Evolutionary conservation across 495 filamentous ascomycete species (phyloP).

Genomic region (Penicillium odoratum): DNA sequence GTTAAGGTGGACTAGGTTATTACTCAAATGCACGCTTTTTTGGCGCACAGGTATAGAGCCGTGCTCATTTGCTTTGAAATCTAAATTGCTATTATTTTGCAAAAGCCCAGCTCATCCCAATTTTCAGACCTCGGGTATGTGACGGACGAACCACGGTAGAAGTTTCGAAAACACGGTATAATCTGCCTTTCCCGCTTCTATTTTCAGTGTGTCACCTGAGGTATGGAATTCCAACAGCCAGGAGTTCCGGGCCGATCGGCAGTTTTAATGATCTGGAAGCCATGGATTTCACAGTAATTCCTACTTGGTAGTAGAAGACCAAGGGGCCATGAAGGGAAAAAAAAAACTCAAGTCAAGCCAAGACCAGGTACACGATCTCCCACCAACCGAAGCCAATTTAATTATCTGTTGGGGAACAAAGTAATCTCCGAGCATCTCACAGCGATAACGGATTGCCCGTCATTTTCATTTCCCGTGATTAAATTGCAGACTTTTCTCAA

Average conservation of each 20-base stretch:
- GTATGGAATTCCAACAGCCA: background rate
- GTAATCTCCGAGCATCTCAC: background rate
- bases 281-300: background rate
- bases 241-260: background rate
- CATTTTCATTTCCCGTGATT: background rate
- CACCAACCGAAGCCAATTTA: background rate
- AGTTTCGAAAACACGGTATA: background rate
- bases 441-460: background rate
- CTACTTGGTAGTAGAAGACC: background rate
- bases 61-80: too few species aligned
- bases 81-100: too few species aligned
- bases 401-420: background rate
- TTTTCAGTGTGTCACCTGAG: background rate
- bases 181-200: background rate
- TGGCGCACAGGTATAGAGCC: too few species aligned
- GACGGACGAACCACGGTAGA: too few species aligned
- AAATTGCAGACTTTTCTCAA: background rate
- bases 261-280: background rate
- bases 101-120: too few species aligned
- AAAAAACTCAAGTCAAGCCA: background rate
- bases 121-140: too few species aligned
- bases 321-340: background rate
- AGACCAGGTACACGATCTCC: background rate
- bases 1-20: too few species aligned
- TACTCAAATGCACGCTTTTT: too few species aligned